These are phyloP conservation scores for Euphorbia pulcherrima DNA, from an alignment of 345 rosid species.

Conservation along the genomic window DNA sequence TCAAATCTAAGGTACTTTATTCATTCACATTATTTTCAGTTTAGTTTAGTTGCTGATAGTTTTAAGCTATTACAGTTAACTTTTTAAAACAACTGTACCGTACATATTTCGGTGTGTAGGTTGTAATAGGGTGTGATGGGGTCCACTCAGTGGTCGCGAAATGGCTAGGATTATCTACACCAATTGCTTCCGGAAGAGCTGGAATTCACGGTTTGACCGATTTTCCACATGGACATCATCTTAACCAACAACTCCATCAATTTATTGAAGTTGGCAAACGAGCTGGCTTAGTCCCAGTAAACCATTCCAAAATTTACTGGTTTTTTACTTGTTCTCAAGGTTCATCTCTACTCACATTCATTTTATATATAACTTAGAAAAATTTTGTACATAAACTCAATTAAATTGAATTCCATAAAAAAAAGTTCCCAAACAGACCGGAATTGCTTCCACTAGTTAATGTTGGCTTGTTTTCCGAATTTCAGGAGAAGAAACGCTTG, in stretches of 20 bases:
- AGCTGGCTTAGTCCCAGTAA: conserved; percentile 22
- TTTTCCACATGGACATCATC: conserved; percentile 30
- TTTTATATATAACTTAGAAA: no score
- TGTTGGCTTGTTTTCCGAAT: no score
- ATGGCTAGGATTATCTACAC: conserved; percentile 29
- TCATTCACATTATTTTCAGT: no score
- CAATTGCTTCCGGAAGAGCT: conserved; percentile 28
- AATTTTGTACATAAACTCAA: no score
- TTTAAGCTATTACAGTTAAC: no score
- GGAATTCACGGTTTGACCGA: conserved; percentile 28
- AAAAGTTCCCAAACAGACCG: no score
- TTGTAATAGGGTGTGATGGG: conserved; percentile 55
- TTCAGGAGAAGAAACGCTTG: conserved; percentile 17
- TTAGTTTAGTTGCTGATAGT: no score
- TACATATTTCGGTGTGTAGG: no score
- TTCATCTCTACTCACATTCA: no score
- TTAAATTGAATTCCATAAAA: neutral
- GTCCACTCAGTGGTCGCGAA: conserved; percentile 36
- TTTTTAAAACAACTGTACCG: no score
- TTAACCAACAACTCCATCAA: conserved; percentile 14
- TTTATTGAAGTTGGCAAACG: conserved; percentile 24
- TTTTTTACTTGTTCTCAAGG: conserved; percentile 12
- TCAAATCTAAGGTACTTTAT: conserved; percentile 30
- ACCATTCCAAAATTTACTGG: conserved; percentile 33
- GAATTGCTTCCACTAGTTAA: no score